These are phyloP conservation scores for Chalciporus piperatus DNA, from an alignment of 768 basidiomycete species.

Conservation along the genomic window DNA sequence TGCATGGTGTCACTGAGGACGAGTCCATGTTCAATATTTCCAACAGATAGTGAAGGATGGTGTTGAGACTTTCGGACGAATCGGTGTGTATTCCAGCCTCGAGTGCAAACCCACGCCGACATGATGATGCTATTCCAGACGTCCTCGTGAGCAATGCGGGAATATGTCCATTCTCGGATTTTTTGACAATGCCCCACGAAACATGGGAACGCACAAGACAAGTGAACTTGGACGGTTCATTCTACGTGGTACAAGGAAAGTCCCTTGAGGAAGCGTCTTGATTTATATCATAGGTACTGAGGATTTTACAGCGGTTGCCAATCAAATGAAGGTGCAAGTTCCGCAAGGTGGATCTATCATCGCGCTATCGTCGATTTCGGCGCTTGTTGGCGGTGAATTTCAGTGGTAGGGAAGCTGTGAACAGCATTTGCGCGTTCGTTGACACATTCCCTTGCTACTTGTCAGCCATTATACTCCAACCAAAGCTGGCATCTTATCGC, in stretches of 20 bases:
- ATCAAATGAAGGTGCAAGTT: conserved; percentile 66
- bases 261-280: conserved; percentile 1
- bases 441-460: not conserved
- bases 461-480: conserved; percentile 73
- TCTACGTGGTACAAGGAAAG: conserved; percentile 64
- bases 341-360: conserved; percentile 76
- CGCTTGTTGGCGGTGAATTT: conserved; percentile 70
- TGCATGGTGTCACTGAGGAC: not conserved
- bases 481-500: conserved; percentile 69
- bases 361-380: conserved; percentile 76
- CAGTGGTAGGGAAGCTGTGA: conserved; percentile 46
- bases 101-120: not conserved
- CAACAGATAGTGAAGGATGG: conserved; percentile 59
- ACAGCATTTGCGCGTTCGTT: not conserved
- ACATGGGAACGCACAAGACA: conserved; percentile 45
- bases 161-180: conserved; percentile 77
- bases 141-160: conserved; percentile 58
- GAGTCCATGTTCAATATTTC: not conserved
- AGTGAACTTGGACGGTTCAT: conserved; percentile 74
- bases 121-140: conserved; percentile 27
- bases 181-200: conserved; percentile 54
- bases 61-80: conserved; percentile 57
- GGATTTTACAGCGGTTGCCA: conserved; percentile 51
- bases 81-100: conserved; percentile 51
- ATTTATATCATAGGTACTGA: no score